phyloP scores from a whole-genome alignment of 192 early-diverging fungal species.

The Backusella liffmaniae region DNA sequence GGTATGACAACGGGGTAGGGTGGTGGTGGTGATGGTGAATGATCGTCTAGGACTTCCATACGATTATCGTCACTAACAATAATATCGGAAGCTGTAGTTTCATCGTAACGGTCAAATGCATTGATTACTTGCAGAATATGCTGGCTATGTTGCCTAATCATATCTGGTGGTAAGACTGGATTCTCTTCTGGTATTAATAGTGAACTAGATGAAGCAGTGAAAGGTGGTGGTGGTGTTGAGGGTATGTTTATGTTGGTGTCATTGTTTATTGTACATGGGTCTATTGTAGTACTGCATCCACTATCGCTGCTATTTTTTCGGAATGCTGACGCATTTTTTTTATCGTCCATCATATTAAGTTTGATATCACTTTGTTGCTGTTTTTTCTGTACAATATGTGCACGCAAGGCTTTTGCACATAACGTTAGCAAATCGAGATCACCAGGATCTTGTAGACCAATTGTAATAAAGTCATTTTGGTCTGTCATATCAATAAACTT shows the following conservation, averaged over 20 bases:
- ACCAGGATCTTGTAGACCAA: conserved; percentile 8
- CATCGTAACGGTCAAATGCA: not conserved
- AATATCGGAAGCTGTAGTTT: not conserved
- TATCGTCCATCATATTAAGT: not conserved
- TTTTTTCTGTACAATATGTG: conserved; percentile 9
- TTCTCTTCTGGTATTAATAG: not conserved
- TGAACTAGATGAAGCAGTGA: not conserved
- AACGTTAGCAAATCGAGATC: conserved; percentile 4
- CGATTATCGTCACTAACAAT: not conserved
- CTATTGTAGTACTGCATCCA: not conserved
- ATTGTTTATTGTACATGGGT: conserved; percentile 2
- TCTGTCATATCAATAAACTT: conserved; percentile 16
- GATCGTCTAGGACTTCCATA: not conserved
- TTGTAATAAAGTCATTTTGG: conserved; percentile 10
- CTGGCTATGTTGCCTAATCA: not conserved
- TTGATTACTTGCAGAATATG: not conserved
- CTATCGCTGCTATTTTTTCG: conserved; percentile 4
- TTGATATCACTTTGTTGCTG: not conserved
- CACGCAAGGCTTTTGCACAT: not conserved
- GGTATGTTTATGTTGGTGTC: not conserved
- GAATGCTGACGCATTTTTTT: not conserved
- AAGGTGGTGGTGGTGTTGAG: not conserved
- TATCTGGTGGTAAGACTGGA: not conserved
- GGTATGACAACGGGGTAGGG: conserved; percentile 8
- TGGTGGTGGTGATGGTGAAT: not conserved